Conservation (phyloP, 257 asterid species). For the Handroanthus guayacan region DNA sequence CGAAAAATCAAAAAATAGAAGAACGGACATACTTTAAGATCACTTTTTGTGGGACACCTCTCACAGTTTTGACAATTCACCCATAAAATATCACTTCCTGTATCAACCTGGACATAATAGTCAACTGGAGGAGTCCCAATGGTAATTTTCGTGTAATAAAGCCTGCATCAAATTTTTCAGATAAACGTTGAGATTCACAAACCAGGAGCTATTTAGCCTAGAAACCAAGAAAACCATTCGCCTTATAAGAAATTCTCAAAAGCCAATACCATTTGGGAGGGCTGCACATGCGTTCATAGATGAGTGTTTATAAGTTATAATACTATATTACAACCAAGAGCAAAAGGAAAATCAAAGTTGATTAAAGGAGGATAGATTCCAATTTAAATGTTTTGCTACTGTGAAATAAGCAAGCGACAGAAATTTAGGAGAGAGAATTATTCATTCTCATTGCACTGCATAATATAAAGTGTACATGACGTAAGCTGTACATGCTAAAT, state of each 20-base stretch:
- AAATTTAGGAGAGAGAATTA: too few relatives aligned
- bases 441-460: too few relatives aligned
- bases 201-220: slow-evolving; percentile 9
- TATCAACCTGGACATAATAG: slow-evolving; percentile 93
- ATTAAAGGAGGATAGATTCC: not conserved
- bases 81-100: slow-evolving; percentile 99
- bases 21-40: slow-evolving; percentile 66
- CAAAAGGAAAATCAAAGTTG: not conserved
- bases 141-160: slow-evolving; percentile 83
- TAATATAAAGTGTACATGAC: too few relatives aligned
- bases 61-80: slow-evolving; percentile 86
- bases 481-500: too few relatives aligned
- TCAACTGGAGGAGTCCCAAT: slow-evolving; percentile 94
- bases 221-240: not conserved
- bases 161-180: slow-evolving; percentile 62
- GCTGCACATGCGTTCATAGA: not conserved
- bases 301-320: not conserved
- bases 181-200: slow-evolving; percentile 18
- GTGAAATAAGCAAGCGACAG: too few relatives aligned
- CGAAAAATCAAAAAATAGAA: not conserved
- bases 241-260: not conserved
- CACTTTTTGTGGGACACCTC: slow-evolving; percentile 84
- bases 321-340: not conserved
- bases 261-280: not conserved
- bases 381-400: not conserved